phyloP scores from a whole-genome alignment of 2,329 filamentous ascomycete species.

The Aureobasidium pullulans region DNA sequence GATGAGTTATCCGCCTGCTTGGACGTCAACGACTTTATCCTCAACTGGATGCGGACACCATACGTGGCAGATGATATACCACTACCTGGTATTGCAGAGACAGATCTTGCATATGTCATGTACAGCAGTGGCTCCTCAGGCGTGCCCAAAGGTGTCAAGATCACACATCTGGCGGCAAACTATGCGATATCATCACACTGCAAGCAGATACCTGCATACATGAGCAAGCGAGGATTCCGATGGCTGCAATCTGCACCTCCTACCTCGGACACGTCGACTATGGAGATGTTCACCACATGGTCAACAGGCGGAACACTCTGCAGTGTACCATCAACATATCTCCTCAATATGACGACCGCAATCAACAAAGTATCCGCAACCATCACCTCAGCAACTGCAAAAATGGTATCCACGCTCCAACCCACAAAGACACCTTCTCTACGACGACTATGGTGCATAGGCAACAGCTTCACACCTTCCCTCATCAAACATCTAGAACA shows the following conservation, averaged over 20 bases:
- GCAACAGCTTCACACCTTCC: neutral
- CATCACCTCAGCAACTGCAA: slow-evolving; percentile 17
- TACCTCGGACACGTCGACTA: slow-evolving; percentile 17
- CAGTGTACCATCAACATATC: slow-evolving; percentile 14
- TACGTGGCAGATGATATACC: neutral
- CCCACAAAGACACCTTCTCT: slow-evolving; percentile 15
- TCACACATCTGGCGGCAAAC: slow-evolving; percentile 45
- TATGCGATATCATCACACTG: neutral
- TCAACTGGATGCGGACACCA: neutral
- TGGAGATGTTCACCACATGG: slow-evolving; percentile 20
- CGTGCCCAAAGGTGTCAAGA: slow-evolving; percentile 21
- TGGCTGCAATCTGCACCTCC: slow-evolving; percentile 18
- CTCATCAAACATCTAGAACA: neutral
- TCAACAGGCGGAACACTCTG: slow-evolving; percentile 19
- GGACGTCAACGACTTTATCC: neutral
- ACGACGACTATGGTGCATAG: slow-evolving; percentile 6
- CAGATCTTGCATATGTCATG: slow-evolving; percentile 19
- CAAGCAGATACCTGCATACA: neutral
- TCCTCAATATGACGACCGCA: neutral
- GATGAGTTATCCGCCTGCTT: neutral
- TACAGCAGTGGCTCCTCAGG: slow-evolving; percentile 23
- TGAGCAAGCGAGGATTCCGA: slow-evolving; percentile 20
- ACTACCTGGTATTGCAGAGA: neutral
- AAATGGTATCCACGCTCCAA: slow-evolving; percentile 16
- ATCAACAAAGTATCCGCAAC: slow-evolving; percentile 15